These are phyloP conservation scores for Allomyces javanicus DNA, from an alignment of 192 early-diverging fungal species.

Conservation along the genomic window DNA sequence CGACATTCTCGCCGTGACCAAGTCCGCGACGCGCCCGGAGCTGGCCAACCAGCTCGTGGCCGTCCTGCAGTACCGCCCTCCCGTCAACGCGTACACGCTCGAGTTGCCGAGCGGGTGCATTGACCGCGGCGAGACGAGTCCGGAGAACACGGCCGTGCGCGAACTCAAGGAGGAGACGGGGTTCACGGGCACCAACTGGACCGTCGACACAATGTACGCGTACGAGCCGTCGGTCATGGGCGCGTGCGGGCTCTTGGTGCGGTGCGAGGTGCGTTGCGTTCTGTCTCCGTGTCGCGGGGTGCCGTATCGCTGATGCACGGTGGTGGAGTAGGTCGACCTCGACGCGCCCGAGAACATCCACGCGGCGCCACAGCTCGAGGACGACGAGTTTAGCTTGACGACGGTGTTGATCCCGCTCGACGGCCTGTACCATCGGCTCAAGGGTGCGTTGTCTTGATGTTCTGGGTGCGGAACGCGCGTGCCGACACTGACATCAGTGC, in stretches of 20 bases:
- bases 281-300: no score
- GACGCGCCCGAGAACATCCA: constrained; percentile 3
- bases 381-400: constrained; percentile 10
- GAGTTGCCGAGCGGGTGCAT: constrained; percentile 9
- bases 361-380: constrained; percentile 3
- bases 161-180: constrained; percentile 14
- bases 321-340: constrained; percentile 1
- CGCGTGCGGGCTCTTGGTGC: constrained; percentile 6
- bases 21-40: neutral
- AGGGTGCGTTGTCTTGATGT: neutral
- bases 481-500: no score
- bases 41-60: neutral
- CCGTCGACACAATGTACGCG: constrained; percentile 4
- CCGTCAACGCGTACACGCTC: constrained; percentile 8
- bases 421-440: constrained; percentile 3
- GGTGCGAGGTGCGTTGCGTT: neutral
- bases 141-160: constrained; percentile 4
- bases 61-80: constrained; percentile 12
- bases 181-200: neutral
- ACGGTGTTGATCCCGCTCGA: constrained; percentile 3
- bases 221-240: constrained; percentile 14
- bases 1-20: neutral
- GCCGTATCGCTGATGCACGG: no score
- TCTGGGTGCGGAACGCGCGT: no score
- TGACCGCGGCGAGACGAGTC: neutral